These are phyloP conservation scores for Rubroshorea leprosula DNA, from an alignment of 345 rosid species.

Conservation along the genomic window DNA sequence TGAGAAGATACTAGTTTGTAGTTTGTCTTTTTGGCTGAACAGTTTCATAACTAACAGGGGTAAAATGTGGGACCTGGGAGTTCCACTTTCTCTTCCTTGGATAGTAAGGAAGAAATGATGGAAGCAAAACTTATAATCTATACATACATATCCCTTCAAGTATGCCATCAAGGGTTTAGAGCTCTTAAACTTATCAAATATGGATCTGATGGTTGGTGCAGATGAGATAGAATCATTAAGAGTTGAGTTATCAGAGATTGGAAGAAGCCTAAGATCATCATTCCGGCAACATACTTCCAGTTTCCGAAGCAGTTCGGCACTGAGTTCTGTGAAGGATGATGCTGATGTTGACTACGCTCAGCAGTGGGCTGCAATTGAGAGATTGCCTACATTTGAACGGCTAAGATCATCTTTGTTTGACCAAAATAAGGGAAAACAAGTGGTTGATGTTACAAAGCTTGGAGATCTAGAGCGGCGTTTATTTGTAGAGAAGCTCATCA, in stretches of 20 bases:
- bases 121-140: background rate
- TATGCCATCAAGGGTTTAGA: background rate
- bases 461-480: constrained; percentile 44
- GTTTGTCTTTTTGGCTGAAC: no score
- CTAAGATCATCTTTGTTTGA: constrained; percentile 47
- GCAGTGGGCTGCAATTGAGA: constrained; percentile 70
- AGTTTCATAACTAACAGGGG: no score
- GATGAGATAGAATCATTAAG: constrained; percentile 65
- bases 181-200: constrained; percentile 10
- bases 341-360: constrained; percentile 30
- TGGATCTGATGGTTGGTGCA: constrained; percentile 48
- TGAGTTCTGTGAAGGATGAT: constrained; percentile 26
- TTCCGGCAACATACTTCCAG: constrained; percentile 42
- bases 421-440: constrained; percentile 24
- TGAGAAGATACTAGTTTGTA: no score
- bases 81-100: background rate
- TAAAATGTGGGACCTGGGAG: no score
- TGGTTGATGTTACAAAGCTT: constrained; percentile 60
- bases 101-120: background rate
- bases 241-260: constrained; percentile 49
- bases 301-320: constrained; percentile 33
- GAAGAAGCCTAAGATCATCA: constrained; percentile 63
- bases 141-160: background rate
- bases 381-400: constrained; percentile 60
- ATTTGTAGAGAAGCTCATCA: constrained; percentile 59